Conservation (phyloP, 176 grass and related monocot genomes). For the Elymus sibiricus region DNA sequence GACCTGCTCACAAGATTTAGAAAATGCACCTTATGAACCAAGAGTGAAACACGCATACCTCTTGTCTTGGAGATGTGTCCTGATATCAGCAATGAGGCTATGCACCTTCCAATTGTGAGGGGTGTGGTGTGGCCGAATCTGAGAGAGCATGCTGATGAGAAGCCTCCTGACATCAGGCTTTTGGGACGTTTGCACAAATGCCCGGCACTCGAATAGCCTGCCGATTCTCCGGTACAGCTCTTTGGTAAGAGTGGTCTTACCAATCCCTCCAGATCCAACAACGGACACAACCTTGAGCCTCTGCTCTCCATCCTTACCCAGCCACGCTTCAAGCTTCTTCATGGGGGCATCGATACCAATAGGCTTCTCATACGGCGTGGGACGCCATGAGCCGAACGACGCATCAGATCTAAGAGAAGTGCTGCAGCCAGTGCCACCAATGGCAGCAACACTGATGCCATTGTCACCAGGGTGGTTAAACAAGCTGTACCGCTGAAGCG, state of each 20-base stretch:
- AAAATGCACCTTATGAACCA: too few species aligned
- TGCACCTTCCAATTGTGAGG: neutral
- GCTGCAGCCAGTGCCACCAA: neutral
- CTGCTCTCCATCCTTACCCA: neutral
- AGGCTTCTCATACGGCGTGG: neutral
- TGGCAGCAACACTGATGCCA: neutral
- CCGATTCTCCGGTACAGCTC: conserved; percentile 3
- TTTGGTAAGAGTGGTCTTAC: conserved; percentile 4
- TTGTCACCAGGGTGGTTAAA: neutral
- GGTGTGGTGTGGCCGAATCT: neutral
- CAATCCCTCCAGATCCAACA: conserved; percentile 9
- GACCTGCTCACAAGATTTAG: neutral
- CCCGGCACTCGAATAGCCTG: neutral
- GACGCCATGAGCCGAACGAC: neutral
- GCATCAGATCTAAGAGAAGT: neutral
- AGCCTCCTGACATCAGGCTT: conserved; percentile 26
- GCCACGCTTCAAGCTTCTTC: neutral
- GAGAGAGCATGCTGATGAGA: conserved; percentile 27
- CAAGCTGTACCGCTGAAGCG: neutral
- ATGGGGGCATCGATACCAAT: conserved; percentile 1
- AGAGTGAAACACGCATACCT: conserved; percentile 13
- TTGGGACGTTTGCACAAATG: neutral
- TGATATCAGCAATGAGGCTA: conserved; percentile 17
- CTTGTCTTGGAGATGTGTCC: conserved; percentile 28
- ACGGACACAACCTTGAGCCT: conserved; percentile 14